phyloP scores from a whole-genome alignment of 225 moss, liverwort and hornwort genomes.

The Ulota crispa region DNA sequence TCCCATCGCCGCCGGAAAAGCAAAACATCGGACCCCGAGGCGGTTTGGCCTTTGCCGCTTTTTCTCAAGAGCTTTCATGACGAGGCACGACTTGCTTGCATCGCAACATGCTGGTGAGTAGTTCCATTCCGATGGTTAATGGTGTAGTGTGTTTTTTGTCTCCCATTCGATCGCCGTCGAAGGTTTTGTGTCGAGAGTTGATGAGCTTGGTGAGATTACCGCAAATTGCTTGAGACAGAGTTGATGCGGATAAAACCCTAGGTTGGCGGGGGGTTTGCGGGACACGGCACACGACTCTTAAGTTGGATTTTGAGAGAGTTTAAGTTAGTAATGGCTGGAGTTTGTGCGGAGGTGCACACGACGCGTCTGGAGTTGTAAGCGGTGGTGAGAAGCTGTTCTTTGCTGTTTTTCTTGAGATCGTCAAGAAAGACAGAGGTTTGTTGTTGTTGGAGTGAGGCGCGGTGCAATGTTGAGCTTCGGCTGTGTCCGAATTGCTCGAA shows the following conservation, averaged over 20 bases:
- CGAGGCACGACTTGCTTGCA: neutral
- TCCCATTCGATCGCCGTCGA: too few species aligned
- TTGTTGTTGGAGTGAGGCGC: neutral
- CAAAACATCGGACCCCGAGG: too few species aligned
- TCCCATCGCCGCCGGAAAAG: neutral
- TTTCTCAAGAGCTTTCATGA: neutral
- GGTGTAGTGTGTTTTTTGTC: neutral
- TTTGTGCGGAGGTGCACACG: neutral
- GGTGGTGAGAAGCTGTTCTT: neutral
- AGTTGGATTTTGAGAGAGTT: neutral
- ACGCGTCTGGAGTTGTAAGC: neutral
- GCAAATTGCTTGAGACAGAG: neutral
- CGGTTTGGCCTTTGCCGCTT: neutral
- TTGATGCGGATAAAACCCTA: conserved; percentile 4
- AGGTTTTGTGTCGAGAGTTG: neutral
- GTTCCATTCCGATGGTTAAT: too few species aligned
- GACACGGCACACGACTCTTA: neutral
- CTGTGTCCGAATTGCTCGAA: neutral
- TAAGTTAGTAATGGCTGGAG: neutral
- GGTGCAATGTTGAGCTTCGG: neutral
- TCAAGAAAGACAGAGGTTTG: neutral
- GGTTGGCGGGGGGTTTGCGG: conserved; percentile 24
- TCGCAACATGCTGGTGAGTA: neutral
- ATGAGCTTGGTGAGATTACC: neutral
- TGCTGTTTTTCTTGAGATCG: neutral